Base-by-base conservation (phyloP, 2,329 filamentous ascomycete species). In the Trichoderma sp. region DNA sequence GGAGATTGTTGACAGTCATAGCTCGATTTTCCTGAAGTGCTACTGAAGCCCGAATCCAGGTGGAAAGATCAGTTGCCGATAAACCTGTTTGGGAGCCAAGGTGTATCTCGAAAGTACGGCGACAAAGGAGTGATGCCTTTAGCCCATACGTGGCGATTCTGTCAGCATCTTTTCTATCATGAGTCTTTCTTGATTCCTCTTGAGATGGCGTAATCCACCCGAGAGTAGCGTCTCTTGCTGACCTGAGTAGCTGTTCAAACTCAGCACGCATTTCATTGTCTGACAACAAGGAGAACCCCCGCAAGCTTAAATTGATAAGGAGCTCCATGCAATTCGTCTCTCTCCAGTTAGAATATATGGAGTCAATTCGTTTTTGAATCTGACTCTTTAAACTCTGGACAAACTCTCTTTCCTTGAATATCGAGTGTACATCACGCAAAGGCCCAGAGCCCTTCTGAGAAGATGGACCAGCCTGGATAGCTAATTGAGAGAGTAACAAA, bases 291-390 rank as follows among this genome's bases (percentile, higher is more conserved):
- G 75, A 36, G 66, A 76, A 83, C 1, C 78, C 75, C 2, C 87
- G 84, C 0, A 89, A 76, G 0, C 82, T 75, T 0, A 92, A 74
- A 0, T 83, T 86, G 6, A 91, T 82, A 2, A 91, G 69, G 0
- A 86, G 82, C 5, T 88, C 85, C 88, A 92, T 91, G 15, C 84
- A 83, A 66, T 87, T 78, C 0, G 80, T 81, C 73, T 92, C 90
- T 0, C 89, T 83, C 86, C 89, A 91, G 58, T 89, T 92, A 0
- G 81, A 78, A 0, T 78, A 76, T 8, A 92, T 85, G 0, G 78
- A 76, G 0, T 80, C 76, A 0, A 92, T 71, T 1, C 81, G 78
- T 1, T 66, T 70, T 62, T 81, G 74, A 0, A 92, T 76, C 43
- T 88, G 84, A 0, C 85, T 78, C 0, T 85, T 58, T 0, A 92